Percentiles rank a stretch among this genome's conserved stretches.
Conservation (phyloP, 1,284 basidiomycete species). For the Malassezia pachydermatis region DNA sequence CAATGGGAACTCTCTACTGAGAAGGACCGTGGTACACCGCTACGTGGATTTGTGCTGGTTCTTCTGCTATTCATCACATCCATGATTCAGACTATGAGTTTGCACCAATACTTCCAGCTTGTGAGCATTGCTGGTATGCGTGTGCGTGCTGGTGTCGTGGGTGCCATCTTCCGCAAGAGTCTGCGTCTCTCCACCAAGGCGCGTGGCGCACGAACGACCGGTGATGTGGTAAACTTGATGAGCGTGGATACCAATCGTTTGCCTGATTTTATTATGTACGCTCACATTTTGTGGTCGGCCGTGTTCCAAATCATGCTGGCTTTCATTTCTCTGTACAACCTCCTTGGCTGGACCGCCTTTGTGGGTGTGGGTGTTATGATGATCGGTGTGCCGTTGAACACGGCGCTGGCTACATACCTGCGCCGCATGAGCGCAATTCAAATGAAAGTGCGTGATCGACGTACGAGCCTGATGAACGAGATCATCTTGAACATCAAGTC, state of each 20-base stretch:
- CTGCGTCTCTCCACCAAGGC: conserved; percentile 75
- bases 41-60: conserved; percentile 48
- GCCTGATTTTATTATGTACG: conserved; percentile 74
- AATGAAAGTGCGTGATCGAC: conserved; percentile 71
- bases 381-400: conserved; percentile 26
- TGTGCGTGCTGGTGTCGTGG: conserved; percentile 74
- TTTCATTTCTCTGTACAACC: conserved; percentile 74
- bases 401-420: conserved; percentile 50
- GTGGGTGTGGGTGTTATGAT: conserved; percentile 82
- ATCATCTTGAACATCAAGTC: conserved; percentile 68
- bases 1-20: conserved; percentile 23
- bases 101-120: conserved; percentile 81
- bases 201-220: conserved; percentile 63
- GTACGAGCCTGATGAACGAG: conserved; percentile 52
- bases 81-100: conserved; percentile 63
- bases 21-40: conserved; percentile 11
- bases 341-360: conserved; percentile 84
- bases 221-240: conserved; percentile 91
- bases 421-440: conserved; percentile 73
- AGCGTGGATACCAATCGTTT: conserved; percentile 68
- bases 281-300: conserved; percentile 54
- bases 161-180: conserved; percentile 74
- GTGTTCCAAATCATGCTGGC: conserved; percentile 63
- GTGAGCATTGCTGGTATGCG: conserved; percentile 81
- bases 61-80: conserved; percentile 61